These are phyloP conservation scores for Komagataella populi DNA, from an alignment of 805 yeast genomes.

Conservation along the genomic window DNA sequence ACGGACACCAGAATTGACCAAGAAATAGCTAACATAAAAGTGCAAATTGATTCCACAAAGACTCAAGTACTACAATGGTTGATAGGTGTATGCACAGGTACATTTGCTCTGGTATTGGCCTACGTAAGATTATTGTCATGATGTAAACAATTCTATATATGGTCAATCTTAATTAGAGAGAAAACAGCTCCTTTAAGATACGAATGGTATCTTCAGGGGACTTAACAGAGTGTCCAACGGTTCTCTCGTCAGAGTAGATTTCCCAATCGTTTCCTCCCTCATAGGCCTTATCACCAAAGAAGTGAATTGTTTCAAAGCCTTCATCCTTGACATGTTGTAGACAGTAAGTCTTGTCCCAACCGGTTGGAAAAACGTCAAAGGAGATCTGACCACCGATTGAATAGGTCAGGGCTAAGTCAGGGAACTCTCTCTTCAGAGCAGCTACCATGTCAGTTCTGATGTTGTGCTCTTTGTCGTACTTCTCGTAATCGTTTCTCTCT, in stretches of 20 bases:
- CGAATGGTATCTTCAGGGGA: conserved; percentile 81
- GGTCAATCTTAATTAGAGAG: conserved; percentile 19
- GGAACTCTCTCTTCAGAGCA: conserved; percentile 73
- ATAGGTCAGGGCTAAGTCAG: conserved; percentile 79
- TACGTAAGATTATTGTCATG: conserved; percentile 72
- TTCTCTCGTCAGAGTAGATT: conserved; percentile 84
- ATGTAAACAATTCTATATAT: neutral
- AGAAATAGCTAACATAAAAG: conserved; percentile 87
- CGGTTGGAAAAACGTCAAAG: conserved; percentile 98
- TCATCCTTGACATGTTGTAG: conserved; percentile 83
- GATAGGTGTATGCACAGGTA: conserved; percentile 97
- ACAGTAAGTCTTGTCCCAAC: conserved; percentile 99
- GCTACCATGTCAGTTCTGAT: conserved; percentile 76
- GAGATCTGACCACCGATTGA: conserved; percentile 99
- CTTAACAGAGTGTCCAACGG: conserved; percentile 89
- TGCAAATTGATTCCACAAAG: conserved; percentile 90
- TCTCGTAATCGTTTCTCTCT: conserved; percentile 90
- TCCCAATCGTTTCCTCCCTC: conserved; percentile 98
- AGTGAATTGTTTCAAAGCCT: conserved; percentile 80
- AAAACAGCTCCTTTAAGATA: conserved; percentile 74
- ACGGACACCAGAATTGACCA: conserved; percentile 92
- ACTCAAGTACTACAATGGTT: conserved; percentile 98
- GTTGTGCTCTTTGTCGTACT: conserved; percentile 65
- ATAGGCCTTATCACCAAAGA: conserved; percentile 97
- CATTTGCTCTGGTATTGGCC: conserved; percentile 86